A percentile compares a stretch with the other conserved stretches of the same genome.
Conservation (phyloP, 805 yeast species). For the Starmera pachycereana region DNA sequence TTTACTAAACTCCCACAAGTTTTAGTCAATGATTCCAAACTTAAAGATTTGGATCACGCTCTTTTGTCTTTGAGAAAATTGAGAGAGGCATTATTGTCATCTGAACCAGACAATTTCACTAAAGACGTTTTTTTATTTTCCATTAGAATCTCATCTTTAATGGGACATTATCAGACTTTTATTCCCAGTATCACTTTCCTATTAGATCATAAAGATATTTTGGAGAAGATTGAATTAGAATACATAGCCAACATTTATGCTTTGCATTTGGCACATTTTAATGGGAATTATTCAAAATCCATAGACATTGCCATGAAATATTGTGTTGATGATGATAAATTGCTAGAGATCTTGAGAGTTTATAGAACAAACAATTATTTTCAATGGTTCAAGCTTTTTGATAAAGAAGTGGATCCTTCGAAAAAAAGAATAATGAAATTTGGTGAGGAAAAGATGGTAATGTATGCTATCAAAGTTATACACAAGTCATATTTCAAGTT, state of each 20-base stretch:
- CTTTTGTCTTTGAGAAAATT: slow-evolving; percentile 37
- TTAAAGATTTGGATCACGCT: slow-evolving; percentile 17
- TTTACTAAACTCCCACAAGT: too few relatives aligned
- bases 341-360: slow-evolving; percentile 22
- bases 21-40: too few relatives aligned
- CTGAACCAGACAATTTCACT: slow-evolving; percentile 29
- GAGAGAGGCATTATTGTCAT: slow-evolving; percentile 41
- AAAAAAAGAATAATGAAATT: slow-evolving; percentile 28
- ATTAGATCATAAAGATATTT: slow-evolving; percentile 8
- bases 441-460: slow-evolving; percentile 27
- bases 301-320: slow-evolving; percentile 19
- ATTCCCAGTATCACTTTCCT: slow-evolving; percentile 38
- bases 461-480: slow-evolving; percentile 24
- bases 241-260: slow-evolving; percentile 33
- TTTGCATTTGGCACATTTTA: slow-evolving; percentile 29
- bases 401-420: slow-evolving; percentile 6
- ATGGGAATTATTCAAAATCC: slow-evolving; percentile 9
- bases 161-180: slow-evolving; percentile 48
- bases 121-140: slow-evolving; percentile 40
- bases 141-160: slow-evolving; percentile 32
- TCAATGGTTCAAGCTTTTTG: slow-evolving; percentile 22
- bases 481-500: slow-evolving; percentile 29
- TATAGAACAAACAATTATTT: slow-evolving; percentile 23
- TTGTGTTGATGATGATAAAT: slow-evolving; percentile 20
- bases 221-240: slow-evolving; percentile 24